Base-by-base conservation (phyloP, 106 monocot species). In the Dendrobium chrysotoxum region DNA sequence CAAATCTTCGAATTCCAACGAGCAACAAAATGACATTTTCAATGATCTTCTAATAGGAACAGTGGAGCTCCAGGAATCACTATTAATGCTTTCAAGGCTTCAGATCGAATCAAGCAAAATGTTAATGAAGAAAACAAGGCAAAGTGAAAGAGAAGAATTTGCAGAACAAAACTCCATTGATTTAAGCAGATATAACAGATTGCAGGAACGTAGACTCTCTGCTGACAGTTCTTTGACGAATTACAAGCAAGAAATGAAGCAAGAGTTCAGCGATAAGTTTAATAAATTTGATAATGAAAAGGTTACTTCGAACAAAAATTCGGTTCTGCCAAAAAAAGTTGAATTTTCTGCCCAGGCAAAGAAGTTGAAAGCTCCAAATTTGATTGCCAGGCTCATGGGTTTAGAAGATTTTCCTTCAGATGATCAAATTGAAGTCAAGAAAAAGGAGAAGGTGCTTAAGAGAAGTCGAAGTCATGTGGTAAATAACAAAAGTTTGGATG, bases 321-420 rank as follows among this genome's bases (percentile, higher is more conserved):
- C 78, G 13, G 72, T 79, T 8, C 72, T 77, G 66, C 15, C 58
- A 8, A 16, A 72, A 50, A 82, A 35, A 9, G 64, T 50, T 50
- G 50, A 50, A 15, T 50, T 50, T 50, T 50, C 50, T 50, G 50
- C 50, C 3, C 50, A 13, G 50, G 50, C 0, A 50, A 50, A 50
- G 16, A 75, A 75, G 81, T 87, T 21, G 65, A 82, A 82, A 75
- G 73, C 77, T 67, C 89, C 88, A 45, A 88, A 58, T 47, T 81
- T 92, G 80, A 78, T 92, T 76, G 89, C 86, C n/a, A 92, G 81
- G 84, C 86, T 92, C 9, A 92, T 92, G 92, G 92, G 92, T 23
- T 77, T 92, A 4, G 86, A 88, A 85, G 82, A 76, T 40, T 64
- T 84, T 4, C 87, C 92, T 25, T 66, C 25, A 18, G 25, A 41